phyloP scores from a whole-genome alignment of 2,329 filamentous ascomycete species.

The Colletotrichum scovillei region DNA sequence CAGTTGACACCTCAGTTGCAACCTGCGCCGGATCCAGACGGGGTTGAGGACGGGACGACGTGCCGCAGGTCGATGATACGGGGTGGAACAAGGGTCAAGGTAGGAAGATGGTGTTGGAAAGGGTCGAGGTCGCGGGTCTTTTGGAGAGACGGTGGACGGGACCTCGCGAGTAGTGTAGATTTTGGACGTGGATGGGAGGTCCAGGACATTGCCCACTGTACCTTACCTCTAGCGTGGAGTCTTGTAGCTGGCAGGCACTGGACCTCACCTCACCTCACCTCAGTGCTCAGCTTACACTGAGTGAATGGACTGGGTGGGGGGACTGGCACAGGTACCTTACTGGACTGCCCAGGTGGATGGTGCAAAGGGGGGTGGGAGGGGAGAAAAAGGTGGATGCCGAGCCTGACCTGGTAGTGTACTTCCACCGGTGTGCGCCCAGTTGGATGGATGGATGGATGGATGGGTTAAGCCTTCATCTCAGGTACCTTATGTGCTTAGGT shows the following conservation, averaged over 20 bases:
- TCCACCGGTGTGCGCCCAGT: too few relatives aligned
- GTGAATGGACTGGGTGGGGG: neutral
- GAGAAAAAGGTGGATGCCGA: slow-evolving; percentile 8
- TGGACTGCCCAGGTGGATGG: neutral
- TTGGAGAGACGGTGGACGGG: slow-evolving; percentile 25
- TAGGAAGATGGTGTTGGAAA: slow-evolving; percentile 29
- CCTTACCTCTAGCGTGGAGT: neutral
- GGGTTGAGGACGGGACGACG: slow-evolving; percentile 35
- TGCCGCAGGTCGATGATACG: slow-evolving; percentile 35
- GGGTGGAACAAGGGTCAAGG: slow-evolving; percentile 35
- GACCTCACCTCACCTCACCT: too few relatives aligned
- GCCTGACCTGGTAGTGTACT: slow-evolving; percentile 2
- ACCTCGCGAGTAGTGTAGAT: slow-evolving; percentile 1
- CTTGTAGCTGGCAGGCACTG: too few relatives aligned
- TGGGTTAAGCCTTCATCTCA: neutral
- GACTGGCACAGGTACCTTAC: neutral
- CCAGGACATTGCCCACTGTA: slow-evolving; percentile 5
- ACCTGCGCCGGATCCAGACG: slow-evolving; percentile 31
- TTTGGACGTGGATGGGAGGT: slow-evolving; percentile 15
- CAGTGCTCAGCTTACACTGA: neutral
- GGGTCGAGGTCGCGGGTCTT: slow-evolving; percentile 24
- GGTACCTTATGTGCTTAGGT: neutral
- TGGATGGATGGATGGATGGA: neutral
- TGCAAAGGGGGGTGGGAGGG: neutral
- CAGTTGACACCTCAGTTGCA: neutral